Percentiles rank a stretch among this genome's conserved stretches.
phyloP scores from a whole-genome alignment of 768 basidiomycete species.

The Boletus subparvulus region DNA sequence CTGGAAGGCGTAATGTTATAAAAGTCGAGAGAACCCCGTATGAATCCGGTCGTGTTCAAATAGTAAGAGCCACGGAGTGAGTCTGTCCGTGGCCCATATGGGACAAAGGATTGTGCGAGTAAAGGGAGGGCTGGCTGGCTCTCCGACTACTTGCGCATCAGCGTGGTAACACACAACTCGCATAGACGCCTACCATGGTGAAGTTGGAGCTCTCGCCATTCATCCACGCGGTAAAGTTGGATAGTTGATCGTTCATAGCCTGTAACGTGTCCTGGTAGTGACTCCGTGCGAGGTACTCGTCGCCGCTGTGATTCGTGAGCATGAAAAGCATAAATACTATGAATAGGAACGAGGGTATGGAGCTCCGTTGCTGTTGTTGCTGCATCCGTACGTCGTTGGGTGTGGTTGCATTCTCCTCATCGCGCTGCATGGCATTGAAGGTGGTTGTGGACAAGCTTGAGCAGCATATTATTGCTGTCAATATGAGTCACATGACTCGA shows the following conservation, averaged over 20 bases:
- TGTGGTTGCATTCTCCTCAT: slow-evolving; percentile 19
- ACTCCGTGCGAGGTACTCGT: slow-evolving; percentile 61
- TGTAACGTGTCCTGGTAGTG: slow-evolving; percentile 67
- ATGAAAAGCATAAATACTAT: slow-evolving; percentile 73
- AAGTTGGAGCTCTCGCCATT: slow-evolving; percentile 67
- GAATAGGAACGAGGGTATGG: slow-evolving; percentile 72
- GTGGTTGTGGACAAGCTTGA: not conserved
- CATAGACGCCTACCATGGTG: slow-evolving; percentile 49
- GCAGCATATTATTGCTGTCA: not conserved
- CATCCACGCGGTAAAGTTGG: slow-evolving; percentile 78
- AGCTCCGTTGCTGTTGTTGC: slow-evolving; percentile 50
- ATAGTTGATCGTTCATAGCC: slow-evolving; percentile 55
- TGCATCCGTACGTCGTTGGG: slow-evolving; percentile 11
- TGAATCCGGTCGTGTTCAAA: slow-evolving; percentile 75
- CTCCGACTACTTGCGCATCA: slow-evolving; percentile 42
- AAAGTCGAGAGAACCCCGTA: slow-evolving; percentile 59
- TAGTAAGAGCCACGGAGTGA: slow-evolving; percentile 58
- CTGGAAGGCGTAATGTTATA: slow-evolving; percentile 61
- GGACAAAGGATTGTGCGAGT: slow-evolving; percentile 50
- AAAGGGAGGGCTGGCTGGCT: slow-evolving; percentile 43
- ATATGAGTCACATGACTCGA: slow-evolving; percentile 25
- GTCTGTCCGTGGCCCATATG: slow-evolving; percentile 45
- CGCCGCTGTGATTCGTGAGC: slow-evolving; percentile 72
- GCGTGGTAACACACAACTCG: not conserved
- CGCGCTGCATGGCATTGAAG: slow-evolving; percentile 30